These are phyloP conservation scores for Arabis alpina DNA, from an alignment of 345 rosid genomes.

Conservation along the genomic window DNA sequence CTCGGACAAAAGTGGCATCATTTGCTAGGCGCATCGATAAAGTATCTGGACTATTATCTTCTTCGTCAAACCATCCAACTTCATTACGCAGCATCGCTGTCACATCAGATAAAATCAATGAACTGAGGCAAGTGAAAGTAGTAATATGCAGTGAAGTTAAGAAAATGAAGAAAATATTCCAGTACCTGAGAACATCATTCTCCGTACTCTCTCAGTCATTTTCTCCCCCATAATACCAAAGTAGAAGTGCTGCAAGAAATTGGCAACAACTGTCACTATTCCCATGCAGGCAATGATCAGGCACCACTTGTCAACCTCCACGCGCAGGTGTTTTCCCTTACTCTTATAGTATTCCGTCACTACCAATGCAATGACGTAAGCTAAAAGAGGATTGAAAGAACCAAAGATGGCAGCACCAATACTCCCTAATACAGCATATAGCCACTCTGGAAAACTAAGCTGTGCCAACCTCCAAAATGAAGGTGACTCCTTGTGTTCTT, in stretches of 20 bases:
- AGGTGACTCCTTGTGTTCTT: slow-evolving; percentile 70
- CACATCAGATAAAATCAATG: slow-evolving; percentile 36
- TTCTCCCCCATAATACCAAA: slow-evolving; percentile 99
- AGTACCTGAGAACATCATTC: slow-evolving; percentile 99
- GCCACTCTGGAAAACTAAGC: slow-evolving; percentile 98
- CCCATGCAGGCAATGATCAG: slow-evolving; percentile 99
- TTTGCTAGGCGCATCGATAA: slow-evolving; percentile 99
- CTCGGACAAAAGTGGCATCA: slow-evolving; percentile 99
- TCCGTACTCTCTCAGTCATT: slow-evolving; percentile 95
- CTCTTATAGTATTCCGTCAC: slow-evolving; percentile 74
- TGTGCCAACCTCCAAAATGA: slow-evolving; percentile 91
- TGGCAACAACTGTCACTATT: slow-evolving; percentile 92
- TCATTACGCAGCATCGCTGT: slow-evolving; percentile 99
- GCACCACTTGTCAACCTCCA: slow-evolving; percentile 96
- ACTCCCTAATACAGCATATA: slow-evolving; percentile 96
- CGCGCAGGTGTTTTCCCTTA: slow-evolving; percentile 51
- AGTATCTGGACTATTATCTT: slow-evolving; percentile 94
- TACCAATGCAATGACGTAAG: slow-evolving; percentile 85
- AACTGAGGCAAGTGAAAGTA: slow-evolving; percentile 33
- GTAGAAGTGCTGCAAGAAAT: slow-evolving; percentile 96
- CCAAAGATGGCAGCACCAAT: slow-evolving; percentile 99
- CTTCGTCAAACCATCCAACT: slow-evolving; percentile 99
- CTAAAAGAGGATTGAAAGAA: slow-evolving; percentile 96
- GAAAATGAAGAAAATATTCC: slow-evolving; percentile 3
- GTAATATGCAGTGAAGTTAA: slow-evolving; percentile 12